Conservation (phyloP, 441 rosid species). For the Viola pubescens region DNA sequence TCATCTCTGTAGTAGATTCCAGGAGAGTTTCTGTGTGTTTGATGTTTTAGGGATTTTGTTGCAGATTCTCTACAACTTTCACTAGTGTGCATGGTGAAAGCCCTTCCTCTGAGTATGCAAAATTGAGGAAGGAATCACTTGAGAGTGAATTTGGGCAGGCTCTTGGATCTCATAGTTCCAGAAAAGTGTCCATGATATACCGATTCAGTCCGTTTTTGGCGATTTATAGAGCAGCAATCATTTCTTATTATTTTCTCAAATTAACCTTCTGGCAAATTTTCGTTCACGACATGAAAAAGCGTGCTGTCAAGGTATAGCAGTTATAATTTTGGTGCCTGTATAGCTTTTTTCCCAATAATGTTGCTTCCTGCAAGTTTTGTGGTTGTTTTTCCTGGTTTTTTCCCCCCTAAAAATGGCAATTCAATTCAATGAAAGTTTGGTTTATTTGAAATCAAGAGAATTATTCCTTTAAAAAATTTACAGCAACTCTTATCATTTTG, state of each 20-base stretch:
- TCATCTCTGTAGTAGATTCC: background rate
- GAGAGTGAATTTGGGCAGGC: slow-evolving; percentile 83
- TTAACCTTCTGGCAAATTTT: slow-evolving; percentile 68
- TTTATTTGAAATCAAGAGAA: background rate
- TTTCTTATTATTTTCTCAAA: slow-evolving; percentile 73
- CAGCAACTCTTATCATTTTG: slow-evolving; percentile 8
- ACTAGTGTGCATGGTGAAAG: slow-evolving; percentile 85
- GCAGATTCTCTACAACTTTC: slow-evolving; percentile 56
- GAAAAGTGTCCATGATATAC: slow-evolving; percentile 48
- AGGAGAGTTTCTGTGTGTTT: slow-evolving; percentile 22
- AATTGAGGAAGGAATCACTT: slow-evolving; percentile 85
- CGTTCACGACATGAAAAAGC: slow-evolving; percentile 59
- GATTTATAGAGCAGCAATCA: slow-evolving; percentile 77
- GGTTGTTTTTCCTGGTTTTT: background rate
- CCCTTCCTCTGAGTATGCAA: slow-evolving; percentile 86
- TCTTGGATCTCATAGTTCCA: slow-evolving; percentile 55
- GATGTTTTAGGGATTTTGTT: slow-evolving; percentile 6
- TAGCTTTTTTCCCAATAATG: background rate
- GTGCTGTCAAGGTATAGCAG: slow-evolving; percentile 64
- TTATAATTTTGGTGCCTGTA: background rate
- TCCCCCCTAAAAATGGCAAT: background rate
- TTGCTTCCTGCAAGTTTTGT: background rate
- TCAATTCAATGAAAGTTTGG: background rate
- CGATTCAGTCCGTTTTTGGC: slow-evolving; percentile 86
- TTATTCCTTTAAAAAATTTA: slow-evolving; percentile 4